Percentiles rank a stretch among this genome's conserved stretches.
Evolutionary conservation across 805 yeast species (phyloP).

Genomic region (Monosporozyma unispora): DNA sequence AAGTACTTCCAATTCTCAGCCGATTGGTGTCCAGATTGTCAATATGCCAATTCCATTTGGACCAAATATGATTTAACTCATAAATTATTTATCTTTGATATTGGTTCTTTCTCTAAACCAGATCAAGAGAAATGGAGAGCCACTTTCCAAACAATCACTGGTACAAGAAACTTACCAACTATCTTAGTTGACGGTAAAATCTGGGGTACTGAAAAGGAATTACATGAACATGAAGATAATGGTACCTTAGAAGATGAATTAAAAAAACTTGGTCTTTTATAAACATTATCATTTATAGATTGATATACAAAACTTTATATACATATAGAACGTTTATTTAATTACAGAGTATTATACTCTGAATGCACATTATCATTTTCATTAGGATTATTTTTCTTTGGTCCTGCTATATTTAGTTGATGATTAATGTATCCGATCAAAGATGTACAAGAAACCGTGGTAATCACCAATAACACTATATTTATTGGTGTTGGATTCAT

Average conservation of each 20-base stretch:
- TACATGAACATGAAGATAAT: constrained; percentile 23
- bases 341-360: neutral
- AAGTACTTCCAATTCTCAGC: constrained; percentile 53
- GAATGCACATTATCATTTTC: neutral
- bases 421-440: constrained; percentile 4
- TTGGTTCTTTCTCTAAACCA: constrained; percentile 19
- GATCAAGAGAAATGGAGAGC: constrained; percentile 27
- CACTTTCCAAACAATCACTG: constrained; percentile 26
- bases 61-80: constrained; percentile 41
- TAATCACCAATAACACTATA: constrained; percentile 41
- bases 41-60: constrained; percentile 50
- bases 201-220: constrained; percentile 29
- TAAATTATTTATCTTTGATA: constrained; percentile 48
- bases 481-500: constrained; percentile 81
- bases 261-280: constrained; percentile 21
- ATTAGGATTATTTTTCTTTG: neutral
- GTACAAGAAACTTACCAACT: constrained; percentile 29
- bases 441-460: constrained; percentile 31
- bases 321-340: neutral
- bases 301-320: too few species aligned
- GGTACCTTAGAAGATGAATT: constrained; percentile 22
- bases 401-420: neutral
- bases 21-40: constrained; percentile 76
- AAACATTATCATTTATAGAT: neutral
- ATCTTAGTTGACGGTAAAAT: constrained; percentile 26